These are phyloP conservation scores for Paraleonurus japonicus DNA, from an alignment of 257 asterid species.

Conservation along the genomic window DNA sequence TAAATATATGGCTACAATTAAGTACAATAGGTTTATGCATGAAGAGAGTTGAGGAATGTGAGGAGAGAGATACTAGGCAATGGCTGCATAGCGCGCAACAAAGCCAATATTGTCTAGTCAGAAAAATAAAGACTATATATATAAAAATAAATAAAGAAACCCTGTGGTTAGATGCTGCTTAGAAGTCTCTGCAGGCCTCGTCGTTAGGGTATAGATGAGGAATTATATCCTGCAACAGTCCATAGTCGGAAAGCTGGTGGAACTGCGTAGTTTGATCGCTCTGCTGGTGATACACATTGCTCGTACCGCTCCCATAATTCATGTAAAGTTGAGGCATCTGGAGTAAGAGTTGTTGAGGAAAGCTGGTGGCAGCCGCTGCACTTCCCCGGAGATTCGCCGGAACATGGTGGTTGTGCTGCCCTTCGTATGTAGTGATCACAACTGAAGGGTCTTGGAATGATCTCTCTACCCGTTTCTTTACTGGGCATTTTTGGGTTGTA, in stretches of 20 bases:
- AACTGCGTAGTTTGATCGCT: conserved; percentile 24
- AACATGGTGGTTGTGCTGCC: conserved; percentile 65
- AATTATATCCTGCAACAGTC: conserved; percentile 43
- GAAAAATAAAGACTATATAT: neutral
- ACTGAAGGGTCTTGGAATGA: conserved; percentile 60
- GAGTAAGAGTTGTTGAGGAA: conserved; percentile 29
- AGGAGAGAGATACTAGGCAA: neutral
- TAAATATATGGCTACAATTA: neutral
- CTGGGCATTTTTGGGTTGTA: conserved; percentile 61
- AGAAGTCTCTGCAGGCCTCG: conserved; percentile 27
- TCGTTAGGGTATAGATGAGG: conserved; percentile 34
- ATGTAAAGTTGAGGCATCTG: conserved; percentile 34
- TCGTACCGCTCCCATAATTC: conserved; percentile 17
- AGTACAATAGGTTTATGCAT: neutral
- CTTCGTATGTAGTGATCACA: conserved; percentile 66
- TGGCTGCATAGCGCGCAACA: neutral
- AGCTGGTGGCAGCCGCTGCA: conserved; percentile 24
- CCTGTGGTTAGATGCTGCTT: conserved; percentile 12
- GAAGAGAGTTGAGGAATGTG: neutral
- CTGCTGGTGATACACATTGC: conserved; percentile 23
- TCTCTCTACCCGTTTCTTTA: conserved; percentile 67
- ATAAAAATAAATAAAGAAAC: conserved; percentile 21
- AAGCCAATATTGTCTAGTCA: conserved; percentile 14
- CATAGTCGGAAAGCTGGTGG: conserved; percentile 31
- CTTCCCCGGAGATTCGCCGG: conserved; percentile 46